Evolutionary conservation across 1,139 yeast species (phyloP).

Genomic region (Petasospora rhodanensis): DNA sequence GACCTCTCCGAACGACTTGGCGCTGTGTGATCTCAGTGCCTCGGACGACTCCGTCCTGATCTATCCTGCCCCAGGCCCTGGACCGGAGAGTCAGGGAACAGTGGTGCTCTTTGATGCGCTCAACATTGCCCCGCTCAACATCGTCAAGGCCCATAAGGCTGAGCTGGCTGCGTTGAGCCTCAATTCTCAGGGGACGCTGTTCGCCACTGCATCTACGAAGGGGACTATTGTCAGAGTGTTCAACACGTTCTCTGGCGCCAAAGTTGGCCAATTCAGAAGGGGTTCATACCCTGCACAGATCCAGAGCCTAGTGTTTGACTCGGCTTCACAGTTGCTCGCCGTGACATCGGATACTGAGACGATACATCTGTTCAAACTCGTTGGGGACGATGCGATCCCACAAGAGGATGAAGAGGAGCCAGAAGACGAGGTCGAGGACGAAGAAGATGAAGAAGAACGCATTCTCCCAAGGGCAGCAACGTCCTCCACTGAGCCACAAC

Average conservation of each 20-base stretch:
- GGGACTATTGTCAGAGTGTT: constrained; percentile 69
- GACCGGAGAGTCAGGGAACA: constrained; percentile 11
- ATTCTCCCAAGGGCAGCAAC: constrained; percentile 6
- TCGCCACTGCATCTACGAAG: constrained; percentile 67
- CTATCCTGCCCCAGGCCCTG: constrained; percentile 32
- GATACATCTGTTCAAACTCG: constrained; percentile 55
- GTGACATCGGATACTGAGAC: constrained; percentile 68
- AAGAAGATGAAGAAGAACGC: constrained; percentile 5
- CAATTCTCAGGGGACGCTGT: constrained; percentile 46
- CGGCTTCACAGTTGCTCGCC: constrained; percentile 48
- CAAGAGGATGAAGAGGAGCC: neutral
- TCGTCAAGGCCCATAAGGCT: constrained; percentile 57
- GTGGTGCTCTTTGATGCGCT: constrained; percentile 54
- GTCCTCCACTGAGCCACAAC: constrained; percentile 1
- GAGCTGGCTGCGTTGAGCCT: constrained; percentile 43
- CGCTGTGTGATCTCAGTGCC: constrained; percentile 46
- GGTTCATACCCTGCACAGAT: constrained; percentile 63
- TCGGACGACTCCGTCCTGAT: constrained; percentile 47
- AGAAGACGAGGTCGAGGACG: constrained; percentile 5
- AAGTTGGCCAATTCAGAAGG: constrained; percentile 55
- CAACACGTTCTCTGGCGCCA: constrained; percentile 30
- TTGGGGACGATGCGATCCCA: too few species aligned
- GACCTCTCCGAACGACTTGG: constrained; percentile 35
- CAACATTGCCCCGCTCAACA: constrained; percentile 47
- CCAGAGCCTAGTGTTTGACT: constrained; percentile 50